These are phyloP conservation scores for Populus ilicifolia DNA, from an alignment of 345 rosid genomes.

Conservation along the genomic window DNA sequence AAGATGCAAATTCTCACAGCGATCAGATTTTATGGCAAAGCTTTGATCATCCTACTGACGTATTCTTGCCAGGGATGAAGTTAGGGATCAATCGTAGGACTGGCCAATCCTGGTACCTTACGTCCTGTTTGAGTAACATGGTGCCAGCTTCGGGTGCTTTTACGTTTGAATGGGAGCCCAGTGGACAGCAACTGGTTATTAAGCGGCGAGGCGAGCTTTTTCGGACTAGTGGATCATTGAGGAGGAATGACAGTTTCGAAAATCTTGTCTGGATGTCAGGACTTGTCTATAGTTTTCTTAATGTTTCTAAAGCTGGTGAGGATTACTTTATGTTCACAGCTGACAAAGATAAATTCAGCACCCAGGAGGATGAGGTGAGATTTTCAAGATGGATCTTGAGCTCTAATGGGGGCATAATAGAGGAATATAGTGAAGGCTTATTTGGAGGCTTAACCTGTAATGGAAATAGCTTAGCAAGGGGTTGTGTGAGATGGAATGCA, in stretches of 20 bases:
- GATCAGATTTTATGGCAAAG: neutral
- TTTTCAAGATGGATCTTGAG: neutral
- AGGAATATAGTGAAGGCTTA: neutral
- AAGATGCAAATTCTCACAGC: neutral
- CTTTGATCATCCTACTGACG: neutral
- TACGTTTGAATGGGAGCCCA: neutral
- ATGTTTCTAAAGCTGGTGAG: neutral
- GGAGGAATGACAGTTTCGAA: neutral
- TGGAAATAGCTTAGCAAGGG: neutral
- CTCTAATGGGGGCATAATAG: neutral
- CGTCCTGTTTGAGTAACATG: neutral
- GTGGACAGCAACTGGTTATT: neutral
- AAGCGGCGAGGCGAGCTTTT: neutral
- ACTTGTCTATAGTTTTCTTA: neutral
- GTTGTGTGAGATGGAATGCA: neutral
- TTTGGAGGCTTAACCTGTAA: neutral
- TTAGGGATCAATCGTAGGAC: neutral
- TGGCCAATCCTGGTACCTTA: neutral
- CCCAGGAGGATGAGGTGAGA: too few species aligned
- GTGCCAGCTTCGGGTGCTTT: neutral
- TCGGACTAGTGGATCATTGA: neutral
- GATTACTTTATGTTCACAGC: neutral
- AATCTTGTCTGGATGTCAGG: too few species aligned
- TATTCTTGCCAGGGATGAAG: neutral
- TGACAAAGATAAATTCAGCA: too few species aligned